Conservation (phyloP, 2,329 filamentous ascomycete species). For the Diatrype stigma region DNA sequence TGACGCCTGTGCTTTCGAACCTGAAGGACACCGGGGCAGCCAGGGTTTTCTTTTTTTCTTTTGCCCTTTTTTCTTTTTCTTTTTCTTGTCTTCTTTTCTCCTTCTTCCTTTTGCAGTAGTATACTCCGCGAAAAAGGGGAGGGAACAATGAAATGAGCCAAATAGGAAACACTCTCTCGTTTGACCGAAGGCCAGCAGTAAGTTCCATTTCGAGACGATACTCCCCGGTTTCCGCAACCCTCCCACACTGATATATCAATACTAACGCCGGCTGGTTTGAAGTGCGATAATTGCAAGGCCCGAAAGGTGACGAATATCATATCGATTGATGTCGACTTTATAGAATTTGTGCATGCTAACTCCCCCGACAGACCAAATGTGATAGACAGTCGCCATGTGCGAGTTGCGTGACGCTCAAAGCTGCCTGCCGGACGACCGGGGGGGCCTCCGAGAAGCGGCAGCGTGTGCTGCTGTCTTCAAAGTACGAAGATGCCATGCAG, state of each 20-base stretch:
- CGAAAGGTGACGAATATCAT: conserved; percentile 19
- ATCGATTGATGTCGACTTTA: background rate
- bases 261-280: background rate
- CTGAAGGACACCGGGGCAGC: too few relatives aligned
- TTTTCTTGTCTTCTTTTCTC: too few relatives aligned
- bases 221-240: too few relatives aligned
- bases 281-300: conserved; percentile 25
- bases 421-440: conserved; percentile 21
- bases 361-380: conserved; percentile 22
- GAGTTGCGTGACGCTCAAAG: conserved; percentile 24
- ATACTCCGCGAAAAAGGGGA: too few relatives aligned
- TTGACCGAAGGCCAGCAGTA: conserved; percentile 22
- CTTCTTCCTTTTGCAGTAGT: too few relatives aligned
- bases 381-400: conserved; percentile 24
- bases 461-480: conserved; percentile 25
- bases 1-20: too few relatives aligned
- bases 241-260: background rate
- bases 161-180: conserved; percentile 10
- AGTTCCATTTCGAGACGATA: conserved; percentile 8
- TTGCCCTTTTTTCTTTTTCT: too few relatives aligned
- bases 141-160: conserved; percentile 13
- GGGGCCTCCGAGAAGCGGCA: conserved; percentile 24
- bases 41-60: too few relatives aligned
- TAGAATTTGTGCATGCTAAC: conserved; percentile 1
- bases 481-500: conserved; percentile 27